Base-by-base conservation (phyloP, 192 early-diverging fungal species). In the Gaertneriomyces semiglobifer region DNA sequence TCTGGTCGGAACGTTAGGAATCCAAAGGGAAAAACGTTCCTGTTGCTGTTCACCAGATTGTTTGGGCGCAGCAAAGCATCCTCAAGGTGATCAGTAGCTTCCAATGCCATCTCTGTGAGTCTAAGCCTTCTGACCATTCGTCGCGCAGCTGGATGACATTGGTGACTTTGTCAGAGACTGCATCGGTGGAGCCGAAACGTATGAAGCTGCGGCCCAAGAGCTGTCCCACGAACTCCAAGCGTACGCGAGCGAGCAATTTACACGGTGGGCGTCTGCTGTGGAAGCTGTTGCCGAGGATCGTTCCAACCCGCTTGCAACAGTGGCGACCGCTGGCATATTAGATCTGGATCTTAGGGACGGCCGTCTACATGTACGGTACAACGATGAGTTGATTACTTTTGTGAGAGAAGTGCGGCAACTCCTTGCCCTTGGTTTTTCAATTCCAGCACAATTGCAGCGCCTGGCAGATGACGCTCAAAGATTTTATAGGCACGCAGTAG, bases 401-500 rank as follows among this genome's bases (percentile, higher is more conserved):
- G 58, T 86, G 6, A 63, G 79, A 10, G 76, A 86, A 47, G 76
- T 73, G 4, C 61, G 84, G 4, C 79, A 82, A 45, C 62, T 86
- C n/a, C 51, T 74, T n/a, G 58, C 83, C 5, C 44, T 86, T 42
- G 84, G 84, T 10, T 83, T 78, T 53, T 50, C 72, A 4, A 71
- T 86, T 19, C 80, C 82, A 9, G 52, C 72, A 6, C 52, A 71
- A 39, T 72, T 86, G 39, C 63, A 77, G 53, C 63, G 81, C 40
- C 19, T 75, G 14, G 71, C 74, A 4, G 81, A 84, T 9, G 68
- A 62, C 16, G 82, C 74, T 3, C 68, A 72, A 51, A 74, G 60
- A 58, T 86, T 68, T 60, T 85, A 81, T 63, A 70, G 79, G 16
- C 72, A 82, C 57, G 81, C 78, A 20, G 71, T 83, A 6, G 68